Percentiles rank a stretch among this genome's conserved stretches.
These are phyloP conservation scores for Comarum palustre DNA, from an alignment of 306 rosid genomes.

Conservation along the genomic window DNA sequence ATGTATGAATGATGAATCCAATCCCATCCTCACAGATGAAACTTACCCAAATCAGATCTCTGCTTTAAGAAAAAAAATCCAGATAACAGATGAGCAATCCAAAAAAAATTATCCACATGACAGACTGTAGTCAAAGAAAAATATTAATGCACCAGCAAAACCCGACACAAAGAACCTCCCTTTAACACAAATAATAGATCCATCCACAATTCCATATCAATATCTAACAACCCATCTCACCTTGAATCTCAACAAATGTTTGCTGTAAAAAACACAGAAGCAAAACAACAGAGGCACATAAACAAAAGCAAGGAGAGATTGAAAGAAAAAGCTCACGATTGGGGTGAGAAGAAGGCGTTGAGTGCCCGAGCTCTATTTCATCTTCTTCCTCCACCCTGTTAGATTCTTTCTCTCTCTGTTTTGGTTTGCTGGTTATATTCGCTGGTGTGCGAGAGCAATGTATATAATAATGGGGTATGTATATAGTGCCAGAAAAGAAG, in stretches of 20 bases:
- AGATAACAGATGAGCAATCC: conserved; percentile 6
- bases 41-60: conserved; percentile 28
- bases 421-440: conserved; percentile 35
- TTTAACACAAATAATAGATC: conserved; percentile 22
- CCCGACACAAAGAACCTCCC: conserved; percentile 7
- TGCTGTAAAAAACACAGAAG: not conserved
- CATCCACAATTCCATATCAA: conserved; percentile 20
- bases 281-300: not conserved
- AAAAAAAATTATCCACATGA: conserved; percentile 8
- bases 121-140: conserved; percentile 19
- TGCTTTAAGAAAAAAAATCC: conserved; percentile 3
- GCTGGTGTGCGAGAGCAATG: conserved; percentile 31
- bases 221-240: conserved; percentile 19
- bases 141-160: conserved; percentile 32
- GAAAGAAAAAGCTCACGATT: conserved; percentile 41
- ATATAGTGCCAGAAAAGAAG: not conserved
- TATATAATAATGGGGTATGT: conserved; percentile 16
- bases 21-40: conserved; percentile 21
- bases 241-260: conserved; percentile 9
- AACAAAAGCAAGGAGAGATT: not conserved
- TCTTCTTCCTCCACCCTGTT: conserved; percentile 4
- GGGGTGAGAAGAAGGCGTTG: conserved; percentile 28
- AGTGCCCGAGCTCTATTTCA: conserved; percentile 15
- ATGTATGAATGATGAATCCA: not conserved
- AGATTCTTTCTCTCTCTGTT: conserved; percentile 37